Percentiles rank a stretch among this genome's conserved stretches.
These are phyloP conservation scores for Striga asiatica DNA, from an alignment of 257 asterid genomes.

Conservation along the genomic window DNA sequence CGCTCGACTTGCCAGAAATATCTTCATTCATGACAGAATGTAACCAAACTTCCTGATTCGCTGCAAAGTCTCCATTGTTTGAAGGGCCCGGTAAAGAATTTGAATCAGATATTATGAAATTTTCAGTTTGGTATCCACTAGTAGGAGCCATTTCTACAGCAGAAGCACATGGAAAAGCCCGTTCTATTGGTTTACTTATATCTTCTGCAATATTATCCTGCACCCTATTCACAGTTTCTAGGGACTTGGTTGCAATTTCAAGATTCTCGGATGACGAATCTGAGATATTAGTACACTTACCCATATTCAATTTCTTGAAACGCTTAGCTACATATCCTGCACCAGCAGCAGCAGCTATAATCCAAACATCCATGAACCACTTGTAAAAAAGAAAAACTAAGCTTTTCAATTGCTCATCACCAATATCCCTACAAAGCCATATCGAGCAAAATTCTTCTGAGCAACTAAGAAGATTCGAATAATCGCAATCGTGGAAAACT, in stretches of 20 bases:
- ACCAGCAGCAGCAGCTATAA: slow-evolving; percentile 72
- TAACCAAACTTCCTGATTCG: slow-evolving; percentile 19
- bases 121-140: slow-evolving; percentile 24
- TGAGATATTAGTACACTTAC: slow-evolving; percentile 24
- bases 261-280: slow-evolving; percentile 23
- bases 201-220: slow-evolving; percentile 18
- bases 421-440: not conserved
- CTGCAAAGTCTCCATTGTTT: slow-evolving; percentile 21
- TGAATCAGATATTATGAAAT: not conserved
- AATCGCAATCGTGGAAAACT: not conserved
- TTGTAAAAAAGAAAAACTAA: too few species aligned
- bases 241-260: slow-evolving; percentile 18
- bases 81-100: slow-evolving; percentile 6
- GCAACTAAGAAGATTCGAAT: not conserved
- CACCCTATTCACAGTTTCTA: slow-evolving; percentile 12
- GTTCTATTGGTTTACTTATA: slow-evolving; percentile 20
- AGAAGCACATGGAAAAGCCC: slow-evolving; percentile 7
- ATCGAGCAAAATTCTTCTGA: not conserved
- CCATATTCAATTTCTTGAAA: slow-evolving; percentile 38
- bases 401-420: not conserved
- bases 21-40: slow-evolving; percentile 20
- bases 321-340: slow-evolving; percentile 60
- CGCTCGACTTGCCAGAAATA: slow-evolving; percentile 9
- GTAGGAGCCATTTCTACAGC: slow-evolving; percentile 29
- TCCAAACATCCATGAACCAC: slow-evolving; percentile 56